These are phyloP conservation scores for Lactarius tabidus DNA, from an alignment of 768 basidiomycete genomes.

Conservation along the genomic window DNA sequence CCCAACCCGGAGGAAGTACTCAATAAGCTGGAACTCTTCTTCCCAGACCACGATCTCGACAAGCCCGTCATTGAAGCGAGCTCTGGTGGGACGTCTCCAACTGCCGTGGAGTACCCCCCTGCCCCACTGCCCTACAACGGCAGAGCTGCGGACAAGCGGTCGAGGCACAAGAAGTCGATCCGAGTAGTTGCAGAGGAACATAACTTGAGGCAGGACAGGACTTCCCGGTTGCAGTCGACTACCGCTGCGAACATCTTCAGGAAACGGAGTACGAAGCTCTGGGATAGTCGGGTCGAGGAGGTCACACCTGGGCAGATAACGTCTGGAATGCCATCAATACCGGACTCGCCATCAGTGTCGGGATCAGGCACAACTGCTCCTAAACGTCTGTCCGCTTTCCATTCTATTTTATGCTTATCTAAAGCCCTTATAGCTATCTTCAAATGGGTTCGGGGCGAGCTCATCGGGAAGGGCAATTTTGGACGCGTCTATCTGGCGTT, in stretches of 20 bases:
- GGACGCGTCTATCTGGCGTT: slow-evolving; percentile 94
- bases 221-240: slow-evolving; percentile 54
- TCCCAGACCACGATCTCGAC: slow-evolving; percentile 94
- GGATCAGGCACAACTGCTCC: slow-evolving; percentile 37
- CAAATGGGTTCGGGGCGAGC: slow-evolving; percentile 97
- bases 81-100: slow-evolving; percentile 77
- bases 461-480: slow-evolving; percentile 96
- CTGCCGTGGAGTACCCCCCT: slow-evolving; percentile 48
- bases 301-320: slow-evolving; percentile 74
- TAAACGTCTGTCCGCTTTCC: slow-evolving; percentile 52
- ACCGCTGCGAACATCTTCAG: slow-evolving; percentile 52
- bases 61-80: slow-evolving; percentile 89
- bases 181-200: slow-evolving; percentile 88
- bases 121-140: slow-evolving; percentile 30
- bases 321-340: slow-evolving; percentile 40
- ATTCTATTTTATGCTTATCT: slow-evolving; percentile 6
- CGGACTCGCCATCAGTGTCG: slow-evolving; percentile 55
- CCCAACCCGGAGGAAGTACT: slow-evolving; percentile 91
- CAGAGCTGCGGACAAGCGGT: slow-evolving; percentile 35
- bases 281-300: slow-evolving; percentile 92
- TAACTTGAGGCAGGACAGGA: slow-evolving; percentile 69
- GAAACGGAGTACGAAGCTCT: slow-evolving; percentile 89
- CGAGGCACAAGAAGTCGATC: slow-evolving; percentile 84
- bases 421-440: slow-evolving; percentile 61
- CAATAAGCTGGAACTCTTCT: slow-evolving; percentile 89